phyloP scores from a whole-genome alignment of 768 basidiomycete species.

The Favolaschia claudopus region DNA sequence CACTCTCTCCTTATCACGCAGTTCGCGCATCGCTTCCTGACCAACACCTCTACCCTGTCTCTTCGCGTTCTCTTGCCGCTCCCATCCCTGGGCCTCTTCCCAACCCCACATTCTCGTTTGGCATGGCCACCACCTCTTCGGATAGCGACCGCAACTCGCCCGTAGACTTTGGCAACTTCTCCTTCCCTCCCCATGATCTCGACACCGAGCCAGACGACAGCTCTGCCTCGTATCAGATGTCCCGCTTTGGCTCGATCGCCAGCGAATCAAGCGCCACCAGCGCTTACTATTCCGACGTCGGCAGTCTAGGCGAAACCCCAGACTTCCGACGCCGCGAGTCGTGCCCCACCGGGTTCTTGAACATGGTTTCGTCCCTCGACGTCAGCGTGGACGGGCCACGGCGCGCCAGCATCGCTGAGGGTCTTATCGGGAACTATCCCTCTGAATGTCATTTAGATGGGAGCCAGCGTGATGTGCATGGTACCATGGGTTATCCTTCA shows the following conservation, averaged over 20 bases:
- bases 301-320: conserved; percentile 43
- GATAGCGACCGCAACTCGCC: conserved; percentile 65
- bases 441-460: neutral
- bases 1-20: conserved; percentile 50
- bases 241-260: conserved; percentile 68
- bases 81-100: conserved; percentile 67
- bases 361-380: conserved; percentile 52
- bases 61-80: conserved; percentile 52
- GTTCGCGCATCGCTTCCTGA: conserved; percentile 58
- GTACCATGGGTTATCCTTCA: conserved; percentile 16
- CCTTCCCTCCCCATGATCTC: conserved; percentile 55
- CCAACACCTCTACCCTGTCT: conserved; percentile 55
- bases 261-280: conserved; percentile 67
- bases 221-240: conserved; percentile 57
- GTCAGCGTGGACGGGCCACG: conserved; percentile 42
- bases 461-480: neutral
- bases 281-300: conserved; percentile 55
- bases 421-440: conserved; percentile 19
- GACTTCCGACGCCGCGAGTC: conserved; percentile 46
- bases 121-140: conserved; percentile 57
- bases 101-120: conserved; percentile 69
- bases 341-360: conserved; percentile 49
- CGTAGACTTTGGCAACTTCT: conserved; percentile 52
- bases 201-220: conserved; percentile 61
- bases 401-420: conserved; percentile 27